phyloP scores from a whole-genome alignment of 78 protist species.

The Monosiga brevicollis region DNA sequence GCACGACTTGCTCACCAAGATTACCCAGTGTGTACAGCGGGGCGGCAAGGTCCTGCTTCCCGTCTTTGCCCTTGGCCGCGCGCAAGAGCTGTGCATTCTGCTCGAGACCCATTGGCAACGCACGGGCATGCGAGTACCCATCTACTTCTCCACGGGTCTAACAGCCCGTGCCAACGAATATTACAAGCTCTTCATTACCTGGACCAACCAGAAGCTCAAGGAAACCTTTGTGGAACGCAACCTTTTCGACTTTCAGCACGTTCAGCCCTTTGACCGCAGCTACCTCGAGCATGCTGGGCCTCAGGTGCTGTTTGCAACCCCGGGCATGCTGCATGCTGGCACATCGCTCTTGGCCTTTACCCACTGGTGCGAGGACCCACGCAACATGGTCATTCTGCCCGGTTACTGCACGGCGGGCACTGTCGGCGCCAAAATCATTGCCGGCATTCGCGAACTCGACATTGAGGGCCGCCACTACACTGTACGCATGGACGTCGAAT shows the following conservation, averaged over 20 bases:
- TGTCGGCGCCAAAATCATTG: background rate
- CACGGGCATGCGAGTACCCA: constrained; percentile 7
- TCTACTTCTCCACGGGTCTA: constrained; percentile 37
- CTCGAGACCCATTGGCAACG: constrained; percentile 67
- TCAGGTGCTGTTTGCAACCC: too few relatives aligned
- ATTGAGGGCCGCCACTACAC: background rate
- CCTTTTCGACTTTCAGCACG: constrained; percentile 41
- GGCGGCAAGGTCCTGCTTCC: constrained; percentile 88
- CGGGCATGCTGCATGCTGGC: background rate
- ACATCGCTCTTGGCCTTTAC: too few relatives aligned
- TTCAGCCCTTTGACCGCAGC: too few relatives aligned
- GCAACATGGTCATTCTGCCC: background rate
- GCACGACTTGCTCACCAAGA: constrained; percentile 49
- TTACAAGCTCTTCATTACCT: constrained; percentile 79
- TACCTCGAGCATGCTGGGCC: too few relatives aligned
- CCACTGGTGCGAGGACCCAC: background rate
- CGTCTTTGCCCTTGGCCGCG: constrained; percentile 92
- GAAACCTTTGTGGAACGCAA: constrained; percentile 62
- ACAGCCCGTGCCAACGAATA: constrained; percentile 68
- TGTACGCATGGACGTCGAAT: background rate
- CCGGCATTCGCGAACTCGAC: background rate
- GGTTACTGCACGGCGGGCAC: background rate
- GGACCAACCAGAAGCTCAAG: constrained; percentile 89
- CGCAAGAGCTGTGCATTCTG: constrained; percentile 92
- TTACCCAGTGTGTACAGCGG: constrained; percentile 38